These are phyloP conservation scores for Zymoseptoria ardabiliae DNA, from an alignment of 2,329 filamentous ascomycete genomes.

Conservation along the genomic window DNA sequence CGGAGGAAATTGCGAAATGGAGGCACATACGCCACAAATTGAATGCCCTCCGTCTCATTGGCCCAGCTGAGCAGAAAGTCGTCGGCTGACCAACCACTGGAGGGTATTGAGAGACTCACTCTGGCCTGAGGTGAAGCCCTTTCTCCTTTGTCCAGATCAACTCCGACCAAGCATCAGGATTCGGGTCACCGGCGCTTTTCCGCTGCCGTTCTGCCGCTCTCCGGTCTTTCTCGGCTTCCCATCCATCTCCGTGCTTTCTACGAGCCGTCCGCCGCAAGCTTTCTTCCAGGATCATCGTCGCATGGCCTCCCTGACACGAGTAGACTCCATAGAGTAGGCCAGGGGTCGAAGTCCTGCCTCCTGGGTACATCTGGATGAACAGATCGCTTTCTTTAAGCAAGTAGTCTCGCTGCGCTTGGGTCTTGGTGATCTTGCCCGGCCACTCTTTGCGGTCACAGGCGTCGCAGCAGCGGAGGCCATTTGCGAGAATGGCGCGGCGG, in stretches of 20 bases:
- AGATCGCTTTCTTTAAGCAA: constrained; percentile 21
- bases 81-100: no score
- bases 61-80: no score
- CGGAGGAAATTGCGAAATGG: no score
- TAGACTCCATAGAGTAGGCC: neutral
- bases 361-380: neutral
- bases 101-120: no score
- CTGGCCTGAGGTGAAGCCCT: neutral
- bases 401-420: constrained; percentile 19
- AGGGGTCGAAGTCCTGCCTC: neutral
- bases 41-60: no score
- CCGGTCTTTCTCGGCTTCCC: neutral
- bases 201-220: neutral
- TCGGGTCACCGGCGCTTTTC: neutral
- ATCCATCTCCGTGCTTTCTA: neutral
- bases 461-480: constrained; percentile 24
- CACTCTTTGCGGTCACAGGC: constrained; percentile 25
- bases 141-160: neutral
- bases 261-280: neutral
- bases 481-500: constrained; percentile 24
- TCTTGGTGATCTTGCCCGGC: constrained; percentile 28
- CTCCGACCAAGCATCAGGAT: neutral
- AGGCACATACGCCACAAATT: no score
- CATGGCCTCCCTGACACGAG: neutral
- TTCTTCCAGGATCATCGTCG: neutral